These are phyloP conservation scores for Scheffersomyces spartinae DNA, from an alignment of 805 yeast species.

Conservation along the genomic window DNA sequence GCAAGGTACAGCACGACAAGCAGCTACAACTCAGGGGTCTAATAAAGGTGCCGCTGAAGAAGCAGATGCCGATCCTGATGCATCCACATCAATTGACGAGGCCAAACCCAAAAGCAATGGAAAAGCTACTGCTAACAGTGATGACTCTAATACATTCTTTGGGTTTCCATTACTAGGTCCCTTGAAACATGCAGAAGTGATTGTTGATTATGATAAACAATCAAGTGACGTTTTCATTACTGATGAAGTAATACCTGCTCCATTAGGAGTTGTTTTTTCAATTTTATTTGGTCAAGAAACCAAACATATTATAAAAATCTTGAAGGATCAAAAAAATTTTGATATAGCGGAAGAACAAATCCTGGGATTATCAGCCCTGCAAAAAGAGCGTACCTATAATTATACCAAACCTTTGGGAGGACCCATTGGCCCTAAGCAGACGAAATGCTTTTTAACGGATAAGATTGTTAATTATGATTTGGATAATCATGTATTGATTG, in stretches of 20 bases:
- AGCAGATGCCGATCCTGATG: conserved; percentile 1
- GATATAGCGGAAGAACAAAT: conserved; percentile 39
- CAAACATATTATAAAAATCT: conserved; percentile 27
- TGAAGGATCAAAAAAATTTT: conserved; percentile 53
- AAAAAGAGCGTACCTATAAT: conserved; percentile 35
- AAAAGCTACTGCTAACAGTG: too few relatives aligned
- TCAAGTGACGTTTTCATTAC: conserved; percentile 43
- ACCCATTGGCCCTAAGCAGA: conserved; percentile 70
- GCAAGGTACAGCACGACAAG: conserved; percentile 4
- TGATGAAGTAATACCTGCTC: conserved; percentile 46
- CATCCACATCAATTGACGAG: conserved; percentile 6
- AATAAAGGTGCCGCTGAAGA: conserved; percentile 1
- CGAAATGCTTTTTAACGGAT: conserved; percentile 55
- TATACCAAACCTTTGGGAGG: conserved; percentile 56
- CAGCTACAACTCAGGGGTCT: neutral
- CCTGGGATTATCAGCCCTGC: conserved; percentile 13
- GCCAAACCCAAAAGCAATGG: conserved; percentile 4
- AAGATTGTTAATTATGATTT: conserved; percentile 41
- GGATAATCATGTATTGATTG: conserved; percentile 33
- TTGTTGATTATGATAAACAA: conserved; percentile 29
- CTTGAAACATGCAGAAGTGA: conserved; percentile 37
- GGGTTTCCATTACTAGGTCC: conserved; percentile 25
- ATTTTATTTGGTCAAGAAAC: conserved; percentile 55
- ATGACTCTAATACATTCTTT: conserved; percentile 11
- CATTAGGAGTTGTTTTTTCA: conserved; percentile 49